Evolutionary conservation across 176 grass and related monocot species (phyloP).

Genomic region (Hyparrhenia diplandra): DNA sequence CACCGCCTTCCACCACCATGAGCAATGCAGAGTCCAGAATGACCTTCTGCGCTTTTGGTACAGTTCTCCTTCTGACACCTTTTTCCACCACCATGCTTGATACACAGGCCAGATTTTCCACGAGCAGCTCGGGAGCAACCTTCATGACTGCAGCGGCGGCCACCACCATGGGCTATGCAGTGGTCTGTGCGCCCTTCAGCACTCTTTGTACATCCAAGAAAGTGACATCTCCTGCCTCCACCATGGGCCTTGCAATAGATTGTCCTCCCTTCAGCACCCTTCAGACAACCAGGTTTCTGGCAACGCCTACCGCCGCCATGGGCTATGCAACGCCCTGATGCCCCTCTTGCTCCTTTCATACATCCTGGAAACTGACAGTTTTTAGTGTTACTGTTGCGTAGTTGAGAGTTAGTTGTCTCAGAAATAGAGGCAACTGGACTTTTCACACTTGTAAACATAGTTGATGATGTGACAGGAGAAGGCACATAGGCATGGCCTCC

Average conservation of each 20-base stretch:
- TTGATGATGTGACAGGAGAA: constrained; percentile 39
- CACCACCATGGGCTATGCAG: constrained; percentile 95
- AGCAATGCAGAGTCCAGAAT: constrained; percentile 89
- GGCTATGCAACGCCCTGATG: constrained; percentile 86
- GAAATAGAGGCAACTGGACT: constrained; percentile 51
- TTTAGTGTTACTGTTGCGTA: constrained; percentile 37
- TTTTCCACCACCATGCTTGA: constrained; percentile 93
- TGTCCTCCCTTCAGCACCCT: constrained; percentile 89
- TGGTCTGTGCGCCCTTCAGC: constrained; percentile 85
- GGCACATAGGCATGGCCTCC: constrained; percentile 25
- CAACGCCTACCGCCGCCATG: constrained; percentile 89
- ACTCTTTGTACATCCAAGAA: constrained; percentile 86
- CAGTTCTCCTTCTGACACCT: constrained; percentile 81
- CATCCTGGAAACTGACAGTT: constrained; percentile 81
- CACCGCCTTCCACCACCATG: constrained; percentile 89
- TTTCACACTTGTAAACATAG: constrained; percentile 47
- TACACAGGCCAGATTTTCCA: constrained; percentile 90
- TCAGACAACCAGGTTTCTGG: constrained; percentile 76
- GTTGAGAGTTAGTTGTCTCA: constrained; percentile 32
- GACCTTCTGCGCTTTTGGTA: constrained; percentile 85
- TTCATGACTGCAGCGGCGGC: constrained; percentile 64
- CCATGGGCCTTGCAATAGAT: constrained; percentile 98
- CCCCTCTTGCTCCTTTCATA: constrained; percentile 82
- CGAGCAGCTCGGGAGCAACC: constrained; percentile 74
- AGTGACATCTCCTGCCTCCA: constrained; percentile 72